Conservation (phyloP, 345 rosid species). For the Durio zibethinus region DNA sequence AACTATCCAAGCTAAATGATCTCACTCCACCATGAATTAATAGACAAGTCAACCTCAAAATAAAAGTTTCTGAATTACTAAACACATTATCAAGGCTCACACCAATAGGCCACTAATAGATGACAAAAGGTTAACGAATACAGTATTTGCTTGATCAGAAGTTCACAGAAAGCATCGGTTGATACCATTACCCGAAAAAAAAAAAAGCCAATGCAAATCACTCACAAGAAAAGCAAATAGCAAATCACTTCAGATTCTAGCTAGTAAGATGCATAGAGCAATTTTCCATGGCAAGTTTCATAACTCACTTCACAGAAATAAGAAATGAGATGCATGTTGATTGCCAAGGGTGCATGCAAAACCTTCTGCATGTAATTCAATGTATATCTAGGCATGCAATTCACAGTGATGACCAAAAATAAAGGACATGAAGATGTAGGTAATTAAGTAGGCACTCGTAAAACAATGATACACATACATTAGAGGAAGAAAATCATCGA, state of each 20-base stretch:
- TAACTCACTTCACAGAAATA: not conserved
- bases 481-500: not conserved
- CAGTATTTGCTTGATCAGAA: not conserved
- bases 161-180: not conserved
- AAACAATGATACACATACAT: not conserved
- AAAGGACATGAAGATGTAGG: not conserved
- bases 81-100: not conserved
- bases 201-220: not conserved
- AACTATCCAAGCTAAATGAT: not conserved
- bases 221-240: not conserved
- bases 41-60: not conserved
- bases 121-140: not conserved
- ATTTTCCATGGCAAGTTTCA: not conserved
- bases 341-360: not conserved
- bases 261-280: not conserved
- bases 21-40: not conserved
- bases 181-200: not conserved
- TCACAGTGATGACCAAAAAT: not conserved
- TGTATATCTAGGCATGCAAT: not conserved
- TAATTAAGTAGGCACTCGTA: not conserved
- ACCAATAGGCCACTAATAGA: not conserved
- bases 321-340: not conserved
- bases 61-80: not conserved
- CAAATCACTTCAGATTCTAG: not conserved
- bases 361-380: not conserved